phyloP scores from a whole-genome alignment of 2,329 filamentous ascomycete species.

The Sclerotinia borealis region DNA sequence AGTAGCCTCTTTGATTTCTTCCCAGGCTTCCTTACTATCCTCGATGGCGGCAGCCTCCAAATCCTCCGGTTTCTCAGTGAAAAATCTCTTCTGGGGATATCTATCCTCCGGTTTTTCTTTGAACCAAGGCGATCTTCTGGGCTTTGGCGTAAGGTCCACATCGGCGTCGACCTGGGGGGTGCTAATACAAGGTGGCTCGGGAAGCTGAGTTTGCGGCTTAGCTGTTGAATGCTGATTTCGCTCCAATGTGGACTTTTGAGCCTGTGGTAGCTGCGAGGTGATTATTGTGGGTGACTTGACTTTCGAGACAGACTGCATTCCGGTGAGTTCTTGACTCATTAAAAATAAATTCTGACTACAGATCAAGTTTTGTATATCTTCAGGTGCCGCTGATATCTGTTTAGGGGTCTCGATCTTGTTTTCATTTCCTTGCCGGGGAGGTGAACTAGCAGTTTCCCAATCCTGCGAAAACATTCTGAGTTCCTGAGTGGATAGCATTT shows the following conservation, averaged over 20 bases:
- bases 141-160: background rate
- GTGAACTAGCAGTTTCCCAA: slow-evolving; percentile 33
- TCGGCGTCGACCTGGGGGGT: background rate
- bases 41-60: slow-evolving; percentile 20
- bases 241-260: background rate
- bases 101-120: slow-evolving; percentile 10
- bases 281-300: background rate
- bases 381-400: background rate
- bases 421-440: background rate
- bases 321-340: background rate
- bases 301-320: background rate
- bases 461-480: slow-evolving; percentile 44
- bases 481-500: slow-evolving; percentile 38
- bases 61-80: slow-evolving; percentile 28
- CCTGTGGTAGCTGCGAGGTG: background rate
- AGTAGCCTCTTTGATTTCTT: background rate
- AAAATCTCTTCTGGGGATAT: slow-evolving; percentile 16
- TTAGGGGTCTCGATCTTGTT: background rate
- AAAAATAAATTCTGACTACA: background rate
- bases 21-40: slow-evolving; percentile 16
- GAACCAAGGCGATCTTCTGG: background rate
- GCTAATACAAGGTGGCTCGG: background rate
- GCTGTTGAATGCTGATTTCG: background rate
- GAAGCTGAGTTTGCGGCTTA: background rate
- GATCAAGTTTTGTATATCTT: background rate